phyloP scores from a whole-genome alignment of 768 basidiomycete species.

The Tylopilus sp. region DNA sequence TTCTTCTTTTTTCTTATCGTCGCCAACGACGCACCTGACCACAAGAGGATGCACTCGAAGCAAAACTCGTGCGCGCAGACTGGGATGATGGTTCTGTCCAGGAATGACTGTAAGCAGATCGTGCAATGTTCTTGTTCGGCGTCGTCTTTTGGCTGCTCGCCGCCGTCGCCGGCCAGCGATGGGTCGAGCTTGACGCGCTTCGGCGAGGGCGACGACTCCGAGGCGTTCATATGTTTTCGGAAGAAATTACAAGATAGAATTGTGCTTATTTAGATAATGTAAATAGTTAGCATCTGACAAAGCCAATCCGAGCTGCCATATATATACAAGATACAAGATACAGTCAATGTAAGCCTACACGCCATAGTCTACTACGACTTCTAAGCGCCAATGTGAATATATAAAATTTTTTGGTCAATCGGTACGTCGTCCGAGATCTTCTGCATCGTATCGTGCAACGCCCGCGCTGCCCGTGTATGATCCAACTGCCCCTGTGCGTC shows the following conservation, averaged over 20 bases:
- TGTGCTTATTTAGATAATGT: not conserved
- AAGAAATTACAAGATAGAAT: not conserved
- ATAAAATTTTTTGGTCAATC: not conserved
- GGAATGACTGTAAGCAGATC: conserved; percentile 78
- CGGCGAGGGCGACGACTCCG: conserved; percentile 19
- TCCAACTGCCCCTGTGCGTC: not conserved
- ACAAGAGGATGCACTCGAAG: conserved; percentile 84
- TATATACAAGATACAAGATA: no score
- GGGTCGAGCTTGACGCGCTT: conserved; percentile 40
- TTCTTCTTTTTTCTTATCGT: not conserved
- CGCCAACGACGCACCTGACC: conserved; percentile 59
- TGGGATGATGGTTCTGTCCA: conserved; percentile 79
- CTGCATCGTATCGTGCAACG: not conserved
- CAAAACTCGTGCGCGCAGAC: conserved; percentile 92
- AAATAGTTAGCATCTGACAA: not conserved
- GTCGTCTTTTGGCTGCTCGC: not conserved
- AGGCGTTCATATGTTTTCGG: conserved; percentile 2
- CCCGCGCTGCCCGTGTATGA: not conserved
- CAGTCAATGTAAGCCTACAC: no score
- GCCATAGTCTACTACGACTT: not conserved
- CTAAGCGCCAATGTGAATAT: not conserved
- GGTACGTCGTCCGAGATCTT: not conserved
- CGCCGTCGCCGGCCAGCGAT: conserved; percentile 9
- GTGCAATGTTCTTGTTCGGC: conserved; percentile 52
- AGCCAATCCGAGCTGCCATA: no score